Percentiles rank a stretch among this genome's conserved stretches.
These are phyloP conservation scores for Candida chilensis DNA, from an alignment of 805 yeast genomes.

Conservation along the genomic window DNA sequence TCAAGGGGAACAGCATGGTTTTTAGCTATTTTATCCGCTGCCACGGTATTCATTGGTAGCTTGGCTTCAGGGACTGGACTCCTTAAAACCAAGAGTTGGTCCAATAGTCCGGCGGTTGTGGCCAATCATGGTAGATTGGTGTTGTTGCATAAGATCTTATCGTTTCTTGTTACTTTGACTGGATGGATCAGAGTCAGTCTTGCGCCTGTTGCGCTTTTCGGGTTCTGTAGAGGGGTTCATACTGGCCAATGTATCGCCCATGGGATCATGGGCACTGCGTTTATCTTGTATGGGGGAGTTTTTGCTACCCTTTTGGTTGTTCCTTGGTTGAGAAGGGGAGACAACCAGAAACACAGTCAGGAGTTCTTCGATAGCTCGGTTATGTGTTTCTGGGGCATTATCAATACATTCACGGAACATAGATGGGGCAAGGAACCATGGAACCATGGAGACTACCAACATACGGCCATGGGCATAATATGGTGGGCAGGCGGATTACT, in stretches of 20 bases:
- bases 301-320: conserved; percentile 56
- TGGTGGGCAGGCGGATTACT: conserved; percentile 95
- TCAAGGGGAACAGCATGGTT: conserved; percentile 66
- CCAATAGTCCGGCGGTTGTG: conserved; percentile 21
- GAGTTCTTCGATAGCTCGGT: conserved; percentile 78
- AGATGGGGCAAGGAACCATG: conserved; percentile 87
- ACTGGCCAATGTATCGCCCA: conserved; percentile 96
- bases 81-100: conserved; percentile 21
- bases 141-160: conserved; percentile 30
- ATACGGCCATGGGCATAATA: conserved; percentile 90
- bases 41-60: conserved; percentile 45
- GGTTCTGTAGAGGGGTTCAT: conserved; percentile 76
- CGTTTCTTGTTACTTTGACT: conserved; percentile 36
- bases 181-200: conserved; percentile 79
- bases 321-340: conserved; percentile 61
- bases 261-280: conserved; percentile 93
- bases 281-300: conserved; percentile 70
- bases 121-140: conserved; percentile 24
- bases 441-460: conserved; percentile 92
- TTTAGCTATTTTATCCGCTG: conserved; percentile 34
- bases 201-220: conserved; percentile 78
- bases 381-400: conserved; percentile 85
- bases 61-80: conserved; percentile 43
- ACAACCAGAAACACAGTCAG: conserved; percentile 47
- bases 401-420: conserved; percentile 94